Evolutionary conservation across 2,329 filamentous ascomycete species (phyloP), one percentile per base, ranked within the genome.

Genomic region (Parastagonospora avenae): DNA sequence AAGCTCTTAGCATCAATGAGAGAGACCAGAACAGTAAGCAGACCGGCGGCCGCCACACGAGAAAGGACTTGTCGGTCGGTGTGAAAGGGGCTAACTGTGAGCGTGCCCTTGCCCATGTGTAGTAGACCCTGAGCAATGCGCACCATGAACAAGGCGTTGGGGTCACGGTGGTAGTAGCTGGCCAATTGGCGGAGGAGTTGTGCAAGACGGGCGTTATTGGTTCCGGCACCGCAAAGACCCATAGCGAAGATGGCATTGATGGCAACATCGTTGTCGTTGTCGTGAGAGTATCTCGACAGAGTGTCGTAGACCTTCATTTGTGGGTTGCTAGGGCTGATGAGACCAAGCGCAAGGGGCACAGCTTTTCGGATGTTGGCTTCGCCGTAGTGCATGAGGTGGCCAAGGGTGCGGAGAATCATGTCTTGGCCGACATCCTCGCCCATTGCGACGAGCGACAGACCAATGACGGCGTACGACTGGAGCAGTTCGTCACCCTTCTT

Each of bases 221-320:
- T 99, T 65, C 94, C 94, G 2, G 94, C 94, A 66, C 94, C 94
- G 32, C 96, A 83, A 52, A 99, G 87, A 76, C 94, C 94, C 94
- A 99, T 99, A 62, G 94, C 92, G 70, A 99, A 99, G 71, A 99
- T 99, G 67, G 94, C 92, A 71, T 97, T 99, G 76, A 99, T 90
- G 33, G 94, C 94, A 40, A 99, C 94, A 68, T 99, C 94, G 56
- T 93, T 95, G 77, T 99, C 94, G 63, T 94, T 99, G 79, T 99
- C 94, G 83, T 99, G 94, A 59, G 90, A 95, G 82, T 99, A 99
- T 70, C 94, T 84, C 44, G 94, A 99, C 9, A 99, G 81, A 0
- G 94, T 99, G 74, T 99, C 94, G 79, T 99, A 99, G 41, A 99
- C 90, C 82, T 97, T 99, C 93, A 99, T 99, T 74, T 99, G 95